Conservation (phyloP, 1,284 basidiomycete species). For the Cerioporus squamosus region DNA sequence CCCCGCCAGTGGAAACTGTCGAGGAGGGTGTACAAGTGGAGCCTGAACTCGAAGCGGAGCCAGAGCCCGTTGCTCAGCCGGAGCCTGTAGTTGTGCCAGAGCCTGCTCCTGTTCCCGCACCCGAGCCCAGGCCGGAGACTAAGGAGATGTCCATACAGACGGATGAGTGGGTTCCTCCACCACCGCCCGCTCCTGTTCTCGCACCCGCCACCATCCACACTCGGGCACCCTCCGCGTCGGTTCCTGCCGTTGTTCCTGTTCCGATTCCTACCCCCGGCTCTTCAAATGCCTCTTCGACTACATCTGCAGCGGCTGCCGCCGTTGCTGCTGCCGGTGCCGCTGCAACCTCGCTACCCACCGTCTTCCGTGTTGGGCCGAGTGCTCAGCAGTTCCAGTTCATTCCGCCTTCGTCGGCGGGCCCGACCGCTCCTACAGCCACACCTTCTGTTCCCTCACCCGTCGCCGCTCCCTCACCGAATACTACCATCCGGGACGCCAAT, state of each 20-base stretch:
- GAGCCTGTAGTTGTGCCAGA: slow-evolving; percentile 68
- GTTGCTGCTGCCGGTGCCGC: slow-evolving; percentile 18
- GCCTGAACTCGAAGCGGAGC: slow-evolving; percentile 27
- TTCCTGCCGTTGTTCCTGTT: slow-evolving; percentile 17
- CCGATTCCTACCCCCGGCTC: slow-evolving; percentile 18
- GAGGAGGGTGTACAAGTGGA: slow-evolving; percentile 29
- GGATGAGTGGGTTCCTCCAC: slow-evolving; percentile 63
- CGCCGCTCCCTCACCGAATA: slow-evolving; percentile 44
- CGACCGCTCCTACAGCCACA: slow-evolving; percentile 29
- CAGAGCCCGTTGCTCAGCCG: slow-evolving; percentile 45
- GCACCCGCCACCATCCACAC: slow-evolving; percentile 17
- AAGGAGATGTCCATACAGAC: slow-evolving; percentile 81
- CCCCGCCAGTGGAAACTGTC: slow-evolving; percentile 13
- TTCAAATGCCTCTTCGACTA: slow-evolving; percentile 10
- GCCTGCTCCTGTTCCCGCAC: slow-evolving; percentile 12
- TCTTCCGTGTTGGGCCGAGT: slow-evolving; percentile 52
- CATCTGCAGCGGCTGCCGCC: slow-evolving; percentile 21
- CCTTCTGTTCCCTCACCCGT: slow-evolving; percentile 12
- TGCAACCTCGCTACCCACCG: slow-evolving; percentile 20
- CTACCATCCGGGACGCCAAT: slow-evolving; percentile 47
- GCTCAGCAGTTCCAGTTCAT: slow-evolving; percentile 81
- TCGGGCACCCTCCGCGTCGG: slow-evolving; percentile 24
- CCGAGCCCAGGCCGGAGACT: slow-evolving; percentile 56
- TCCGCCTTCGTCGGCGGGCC: slow-evolving; percentile 47
- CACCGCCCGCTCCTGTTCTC: slow-evolving; percentile 40